Percentiles rank a stretch among this genome's conserved stretches.
Conservation (phyloP, 2,329 filamentous ascomycete genomes). For the Colletotrichum navitas region DNA sequence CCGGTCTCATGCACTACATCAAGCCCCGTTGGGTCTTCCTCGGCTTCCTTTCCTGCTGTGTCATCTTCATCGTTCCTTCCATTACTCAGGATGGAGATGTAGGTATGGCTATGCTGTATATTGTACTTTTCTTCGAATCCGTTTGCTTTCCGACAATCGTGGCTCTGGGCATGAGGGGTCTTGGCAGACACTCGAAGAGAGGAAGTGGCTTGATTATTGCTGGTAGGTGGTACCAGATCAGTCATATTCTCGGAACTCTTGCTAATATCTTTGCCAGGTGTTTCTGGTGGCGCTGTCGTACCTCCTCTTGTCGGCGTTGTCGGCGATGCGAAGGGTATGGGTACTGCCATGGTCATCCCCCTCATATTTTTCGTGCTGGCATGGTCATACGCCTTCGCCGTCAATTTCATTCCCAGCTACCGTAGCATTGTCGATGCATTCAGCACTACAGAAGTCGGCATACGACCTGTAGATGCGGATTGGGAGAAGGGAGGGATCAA, state of each 20-base stretch:
- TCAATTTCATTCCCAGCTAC: conserved; percentile 77
- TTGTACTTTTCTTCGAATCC: conserved; percentile 69
- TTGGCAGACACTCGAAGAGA: conserved; percentile 81
- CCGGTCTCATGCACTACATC: conserved; percentile 60
- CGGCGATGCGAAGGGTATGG: conserved; percentile 62
- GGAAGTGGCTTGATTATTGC: conserved; percentile 74
- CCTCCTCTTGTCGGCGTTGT: conserved; percentile 79
- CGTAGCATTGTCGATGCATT: conserved; percentile 72
- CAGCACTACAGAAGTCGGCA: conserved; percentile 59
- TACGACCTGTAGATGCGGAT: conserved; percentile 49
- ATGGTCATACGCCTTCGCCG: conserved; percentile 67
- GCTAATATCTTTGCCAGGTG: conserved; percentile 78
- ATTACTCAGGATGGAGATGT: conserved; percentile 61
- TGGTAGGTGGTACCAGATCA: conserved; percentile 51
- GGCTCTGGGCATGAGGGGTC: conserved; percentile 67
- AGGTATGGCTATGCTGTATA: conserved; percentile 67
- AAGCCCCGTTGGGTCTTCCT: conserved; percentile 53
- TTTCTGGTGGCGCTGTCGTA: conserved; percentile 79
- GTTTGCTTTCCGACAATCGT: conserved; percentile 72
- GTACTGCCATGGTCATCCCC: conserved; percentile 75
- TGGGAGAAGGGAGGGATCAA: conserved; percentile 36
- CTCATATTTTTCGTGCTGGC: conserved; percentile 69
- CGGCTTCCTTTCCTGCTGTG: conserved; percentile 62
- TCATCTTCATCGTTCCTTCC: conserved; percentile 63
- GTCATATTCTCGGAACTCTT: conserved; percentile 69